These are phyloP conservation scores for Coprinellus micaceus DNA, from an alignment of 768 basidiomycete genomes.

Conservation along the genomic window DNA sequence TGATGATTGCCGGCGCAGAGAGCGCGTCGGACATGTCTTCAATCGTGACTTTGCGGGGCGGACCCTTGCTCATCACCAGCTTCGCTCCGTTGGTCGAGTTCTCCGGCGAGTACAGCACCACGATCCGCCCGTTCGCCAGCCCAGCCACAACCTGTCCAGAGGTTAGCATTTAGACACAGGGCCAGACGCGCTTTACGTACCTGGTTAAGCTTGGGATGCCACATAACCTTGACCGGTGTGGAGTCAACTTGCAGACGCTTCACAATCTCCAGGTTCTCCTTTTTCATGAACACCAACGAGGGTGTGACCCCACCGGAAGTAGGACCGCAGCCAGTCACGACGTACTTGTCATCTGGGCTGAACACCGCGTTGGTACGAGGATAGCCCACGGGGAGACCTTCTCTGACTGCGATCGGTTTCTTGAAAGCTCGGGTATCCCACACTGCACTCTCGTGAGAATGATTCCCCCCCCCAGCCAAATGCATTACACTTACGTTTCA, in stretches of 20 bases:
- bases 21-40: constrained; percentile 89
- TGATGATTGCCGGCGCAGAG: constrained; percentile 83
- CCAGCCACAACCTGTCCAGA: constrained; percentile 74
- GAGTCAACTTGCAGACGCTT: constrained; percentile 67
- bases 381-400: constrained; percentile 72
- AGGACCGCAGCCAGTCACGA: constrained; percentile 80
- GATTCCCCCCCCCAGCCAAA: background rate
- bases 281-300: constrained; percentile 67
- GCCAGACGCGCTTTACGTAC: constrained; percentile 39
- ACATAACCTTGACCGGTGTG: constrained; percentile 84
- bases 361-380: constrained; percentile 92
- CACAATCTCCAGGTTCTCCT: constrained; percentile 63
- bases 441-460: constrained; percentile 44
- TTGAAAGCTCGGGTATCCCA: constrained; percentile 94
- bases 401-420: constrained; percentile 72
- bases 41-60: constrained; percentile 72
- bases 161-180: constrained; percentile 11
- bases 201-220: constrained; percentile 99
- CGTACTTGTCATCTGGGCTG: constrained; percentile 88
- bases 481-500: constrained; percentile 70
- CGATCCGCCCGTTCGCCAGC: constrained; percentile 81
- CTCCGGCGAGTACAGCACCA: constrained; percentile 88
- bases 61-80: constrained; percentile 82
- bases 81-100: constrained; percentile 92
- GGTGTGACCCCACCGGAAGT: constrained; percentile 66